phyloP scores from a whole-genome alignment of 148 eudicot species.

The Persicaria maculosa region DNA sequence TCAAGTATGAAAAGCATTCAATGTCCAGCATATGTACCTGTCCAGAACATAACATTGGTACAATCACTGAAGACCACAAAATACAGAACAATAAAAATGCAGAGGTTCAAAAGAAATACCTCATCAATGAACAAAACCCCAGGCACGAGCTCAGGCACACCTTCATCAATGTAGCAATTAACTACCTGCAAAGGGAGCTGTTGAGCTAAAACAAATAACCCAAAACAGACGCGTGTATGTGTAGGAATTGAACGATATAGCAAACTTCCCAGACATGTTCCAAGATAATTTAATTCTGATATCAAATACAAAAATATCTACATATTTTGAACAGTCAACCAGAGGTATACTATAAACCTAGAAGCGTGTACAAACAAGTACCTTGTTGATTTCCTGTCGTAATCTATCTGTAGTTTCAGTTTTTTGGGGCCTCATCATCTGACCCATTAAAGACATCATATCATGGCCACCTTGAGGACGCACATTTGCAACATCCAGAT shows the following conservation, averaged over 20 bases:
- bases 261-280: neutral
- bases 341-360: neutral
- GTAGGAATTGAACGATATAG: neutral
- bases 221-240: neutral
- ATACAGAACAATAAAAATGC: slow-evolving; percentile 9
- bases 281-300: neutral
- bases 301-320: neutral
- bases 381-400: slow-evolving; percentile 96
- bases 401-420: slow-evolving; percentile 96
- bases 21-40: slow-evolving; percentile 99
- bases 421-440: slow-evolving; percentile 97
- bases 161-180: slow-evolving; percentile 92
- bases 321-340: neutral
- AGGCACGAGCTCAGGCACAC: slow-evolving; percentile 94
- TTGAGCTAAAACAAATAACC: neutral
- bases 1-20: slow-evolving; percentile 94
- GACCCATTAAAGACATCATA: slow-evolving; percentile 90
- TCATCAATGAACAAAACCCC: slow-evolving; percentile 96
- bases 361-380: slow-evolving; percentile 13
- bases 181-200: slow-evolving; percentile 55
- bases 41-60: slow-evolving; percentile 1
- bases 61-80: neutral
- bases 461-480: slow-evolving; percentile 99
- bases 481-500: slow-evolving; percentile 99
- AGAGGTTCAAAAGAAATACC: slow-evolving; percentile 31